These are phyloP conservation scores for Claviceps sp. DNA, from an alignment of 2,329 filamentous ascomycete genomes.

Conservation along the genomic window DNA sequence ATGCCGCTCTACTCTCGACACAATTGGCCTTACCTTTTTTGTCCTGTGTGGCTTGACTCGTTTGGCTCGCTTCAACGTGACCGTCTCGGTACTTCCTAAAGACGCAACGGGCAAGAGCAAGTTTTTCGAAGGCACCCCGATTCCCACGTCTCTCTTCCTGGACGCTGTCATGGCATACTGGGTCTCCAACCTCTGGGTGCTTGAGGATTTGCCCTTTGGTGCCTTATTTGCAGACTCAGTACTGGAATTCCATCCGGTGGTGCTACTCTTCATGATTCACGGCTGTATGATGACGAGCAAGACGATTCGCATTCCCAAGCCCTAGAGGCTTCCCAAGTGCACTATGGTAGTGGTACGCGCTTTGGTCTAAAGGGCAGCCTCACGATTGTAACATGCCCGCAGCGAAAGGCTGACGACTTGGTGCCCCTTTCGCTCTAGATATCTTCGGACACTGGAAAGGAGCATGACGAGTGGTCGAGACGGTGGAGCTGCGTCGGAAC, in stretches of 20 bases:
- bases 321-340: constrained; percentile 21
- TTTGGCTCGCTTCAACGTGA: constrained; percentile 95
- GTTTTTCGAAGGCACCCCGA: constrained; percentile 95
- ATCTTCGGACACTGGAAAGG: background rate
- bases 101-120: constrained; percentile 81
- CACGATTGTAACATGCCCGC: background rate
- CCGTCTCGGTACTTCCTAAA: constrained; percentile 77
- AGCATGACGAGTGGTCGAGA: background rate
- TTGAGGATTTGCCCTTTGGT: constrained; percentile 67
- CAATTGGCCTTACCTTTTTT: constrained; percentile 70
- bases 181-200: constrained; percentile 67
- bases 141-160: constrained; percentile 75
- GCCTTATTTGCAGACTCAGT: constrained; percentile 50
- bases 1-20: constrained; percentile 71
- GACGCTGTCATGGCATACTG: constrained; percentile 82
- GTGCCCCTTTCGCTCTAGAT: background rate
- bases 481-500: too few relatives aligned
- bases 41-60: constrained; percentile 89
- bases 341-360: background rate
- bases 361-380: background rate
- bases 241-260: constrained; percentile 76
- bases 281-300: constrained; percentile 93
- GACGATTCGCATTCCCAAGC: constrained; percentile 90
- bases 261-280: constrained; percentile 70
- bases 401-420: background rate